Conservation (phyloP, 441 rosid genomes). For the Theobroma grandiflorum region DNA sequence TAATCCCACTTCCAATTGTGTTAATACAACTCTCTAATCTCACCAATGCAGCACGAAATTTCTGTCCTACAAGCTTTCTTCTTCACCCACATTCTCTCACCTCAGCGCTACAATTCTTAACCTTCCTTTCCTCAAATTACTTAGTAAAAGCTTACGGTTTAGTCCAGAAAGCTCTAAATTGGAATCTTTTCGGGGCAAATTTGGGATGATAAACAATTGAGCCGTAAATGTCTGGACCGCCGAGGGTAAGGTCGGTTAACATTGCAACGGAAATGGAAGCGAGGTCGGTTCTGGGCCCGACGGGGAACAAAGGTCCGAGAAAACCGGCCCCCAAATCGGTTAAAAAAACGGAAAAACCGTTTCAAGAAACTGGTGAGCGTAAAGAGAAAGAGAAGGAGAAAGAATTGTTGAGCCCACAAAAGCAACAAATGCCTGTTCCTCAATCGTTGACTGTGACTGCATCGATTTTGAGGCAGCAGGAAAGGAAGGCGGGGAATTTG, state of each 20-base stretch:
- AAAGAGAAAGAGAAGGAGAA: slow-evolving; percentile 28
- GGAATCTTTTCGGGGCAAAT: not conserved
- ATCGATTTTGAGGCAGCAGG: slow-evolving; percentile 51
- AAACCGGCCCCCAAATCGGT: slow-evolving; percentile 41
- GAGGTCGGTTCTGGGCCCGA: slow-evolving; percentile 53
- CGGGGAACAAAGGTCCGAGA: slow-evolving; percentile 57
- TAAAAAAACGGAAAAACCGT: slow-evolving; percentile 50
- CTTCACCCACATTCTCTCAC: not conserved
- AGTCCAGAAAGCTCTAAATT: not conserved
- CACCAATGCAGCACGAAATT: slow-evolving; percentile 17
- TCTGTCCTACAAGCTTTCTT: slow-evolving; percentile 14
- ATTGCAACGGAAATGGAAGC: slow-evolving; percentile 49
- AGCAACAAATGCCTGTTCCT: slow-evolving; percentile 20
- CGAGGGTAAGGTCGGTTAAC: slow-evolving; percentile 52
- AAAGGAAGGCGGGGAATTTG: slow-evolving; percentile 33
- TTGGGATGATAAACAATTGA: not conserved
- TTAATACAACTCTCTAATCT: not conserved
- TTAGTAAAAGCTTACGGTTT: not conserved
- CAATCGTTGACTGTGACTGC: slow-evolving; percentile 36
- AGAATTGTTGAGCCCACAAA: slow-evolving; percentile 32
- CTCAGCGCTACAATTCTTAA: slow-evolving; percentile 8
- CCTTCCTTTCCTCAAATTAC: not conserved
- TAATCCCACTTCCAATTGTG: not conserved
- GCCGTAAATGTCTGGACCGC: slow-evolving; percentile 59
- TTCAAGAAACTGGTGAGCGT: slow-evolving; percentile 26